Evolutionary conservation across 1,284 basidiomycete species (phyloP), one percentile per base, ranked within the genome.

Genomic region (Flammula alnicola): DNA sequence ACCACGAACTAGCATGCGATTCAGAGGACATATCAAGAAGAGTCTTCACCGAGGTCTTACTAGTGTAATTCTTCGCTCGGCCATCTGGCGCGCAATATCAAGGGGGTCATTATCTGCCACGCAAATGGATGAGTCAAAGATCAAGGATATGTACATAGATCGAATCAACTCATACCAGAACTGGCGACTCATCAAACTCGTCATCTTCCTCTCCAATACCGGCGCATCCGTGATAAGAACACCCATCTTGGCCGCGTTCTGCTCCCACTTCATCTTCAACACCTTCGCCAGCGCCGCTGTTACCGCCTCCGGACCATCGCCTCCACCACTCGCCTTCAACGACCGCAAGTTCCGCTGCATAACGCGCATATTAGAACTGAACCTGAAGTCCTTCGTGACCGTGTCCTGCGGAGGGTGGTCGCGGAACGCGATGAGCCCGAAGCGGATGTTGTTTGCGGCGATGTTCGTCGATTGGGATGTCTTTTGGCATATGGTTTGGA

Each of bases 261-360:
- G 74, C 49, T 88, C 75, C 93, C 93, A 95, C 32, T 86, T 80
- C 73, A 91, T 80, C 35, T 79, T 77, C 44, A 89, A 64, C 22
- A 81, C 82, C 48, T 87, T 86, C 7, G 83, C 81, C 62, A 95
- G 74, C 9, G 84, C 92, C 6, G 90, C 90, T 1, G 91, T 94
- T 44, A 91, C 84, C 2, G 91, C 92, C 64, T 95, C 92, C 0
- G 92, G 93, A 0, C 91, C 91, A 70, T 95, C 92, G 3, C 93
- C 92, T 7, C 93, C 90, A 11, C 91, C 92, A 4, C 82, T 83
- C 2, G 92, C 92, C 61, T 88, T 85, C 23, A 89, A 70, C 2
- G 74, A 72, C 26, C 81, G 83, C 47, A 94, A 78, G 57, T 88
- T 79, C 55, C 76, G 76, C 60, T 91, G 84, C 17, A 93, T 82